Conservation (phyloP, 306 rosid species). For the Dryas octopetala region DNA sequence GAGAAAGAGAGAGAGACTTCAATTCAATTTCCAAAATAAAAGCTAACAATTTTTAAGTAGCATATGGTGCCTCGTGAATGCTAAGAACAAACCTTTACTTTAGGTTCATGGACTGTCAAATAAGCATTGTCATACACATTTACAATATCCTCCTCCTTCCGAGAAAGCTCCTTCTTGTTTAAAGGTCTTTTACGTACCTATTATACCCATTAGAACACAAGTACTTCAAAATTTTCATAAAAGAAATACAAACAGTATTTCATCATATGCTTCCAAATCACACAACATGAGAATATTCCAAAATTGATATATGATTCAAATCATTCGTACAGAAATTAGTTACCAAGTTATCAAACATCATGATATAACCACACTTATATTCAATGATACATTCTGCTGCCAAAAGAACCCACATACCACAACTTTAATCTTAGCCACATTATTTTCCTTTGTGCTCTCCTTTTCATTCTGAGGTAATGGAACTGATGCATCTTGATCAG, state of each 20-base stretch:
- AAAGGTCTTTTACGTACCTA: constrained; percentile 97
- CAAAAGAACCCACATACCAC: constrained; percentile 66
- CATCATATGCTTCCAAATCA: neutral
- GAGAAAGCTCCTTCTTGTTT: constrained; percentile 90
- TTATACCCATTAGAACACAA: constrained; percentile 25
- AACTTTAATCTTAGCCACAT: constrained; percentile 92
- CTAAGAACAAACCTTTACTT: constrained; percentile 64
- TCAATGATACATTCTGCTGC: neutral
- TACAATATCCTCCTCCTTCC: constrained; percentile 95
- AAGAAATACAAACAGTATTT: neutral
- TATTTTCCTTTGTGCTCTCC: constrained; percentile 76
- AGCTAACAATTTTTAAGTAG: constrained; percentile 14
- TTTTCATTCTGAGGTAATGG: constrained; percentile 54
- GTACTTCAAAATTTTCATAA: neutral
- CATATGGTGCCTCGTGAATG: constrained; percentile 20
- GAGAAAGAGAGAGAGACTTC: constrained; percentile 14
- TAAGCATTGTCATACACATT: constrained; percentile 61
- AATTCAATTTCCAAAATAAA: constrained; percentile 27
- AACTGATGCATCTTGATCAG: constrained; percentile 52
- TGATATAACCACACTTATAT: neutral
- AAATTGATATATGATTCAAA: neutral
- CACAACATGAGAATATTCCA: neutral
- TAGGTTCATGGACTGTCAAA: constrained; percentile 89
- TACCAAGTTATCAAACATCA: constrained; percentile 2
- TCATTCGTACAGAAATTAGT: neutral